Evolutionary conservation across 192 early-diverging fungal species (phyloP).

Genomic region (Rhizoclosmatium sp.): DNA sequence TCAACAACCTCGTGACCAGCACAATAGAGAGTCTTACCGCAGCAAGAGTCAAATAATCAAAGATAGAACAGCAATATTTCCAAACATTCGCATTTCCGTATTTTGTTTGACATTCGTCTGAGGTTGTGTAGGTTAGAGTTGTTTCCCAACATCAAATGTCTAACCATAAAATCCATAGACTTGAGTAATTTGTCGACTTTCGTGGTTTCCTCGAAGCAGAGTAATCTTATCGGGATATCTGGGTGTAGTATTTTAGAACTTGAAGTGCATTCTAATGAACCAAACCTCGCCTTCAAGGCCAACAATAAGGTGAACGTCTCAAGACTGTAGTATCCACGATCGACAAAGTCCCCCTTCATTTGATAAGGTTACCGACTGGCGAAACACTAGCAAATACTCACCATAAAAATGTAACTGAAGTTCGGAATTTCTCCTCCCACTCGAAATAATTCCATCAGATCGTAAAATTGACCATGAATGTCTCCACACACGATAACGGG

Average conservation of each 20-base stretch:
- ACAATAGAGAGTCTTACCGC: conserved; percentile 67
- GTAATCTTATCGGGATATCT: conserved; percentile 98
- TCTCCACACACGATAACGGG: conserved; percentile 95
- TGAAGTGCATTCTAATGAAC: background rate
- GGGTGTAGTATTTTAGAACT: conserved; percentile 26
- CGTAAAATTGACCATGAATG: conserved; percentile 98
- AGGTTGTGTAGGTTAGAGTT: background rate
- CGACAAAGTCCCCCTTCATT: conserved; percentile 94
- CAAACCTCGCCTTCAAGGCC: conserved; percentile 89
- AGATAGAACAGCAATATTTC: conserved; percentile 95
- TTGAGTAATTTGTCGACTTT: conserved; percentile 96
- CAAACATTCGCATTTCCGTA: conserved; percentile 96
- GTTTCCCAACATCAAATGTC: background rate
- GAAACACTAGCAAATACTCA: conserved; percentile 39
- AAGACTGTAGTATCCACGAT: conserved; percentile 96
- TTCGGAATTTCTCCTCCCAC: conserved; percentile 94
- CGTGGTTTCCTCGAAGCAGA: conserved; percentile 94
- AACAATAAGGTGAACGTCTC: conserved; percentile 95
- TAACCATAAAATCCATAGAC: conserved; percentile 95
- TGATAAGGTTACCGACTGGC: background rate
- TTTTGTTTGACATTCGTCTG: conserved; percentile 93
- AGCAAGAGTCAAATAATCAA: conserved; percentile 90
- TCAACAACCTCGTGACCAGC: background rate
- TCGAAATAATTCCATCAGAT: conserved; percentile 93
- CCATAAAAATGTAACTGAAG: conserved; percentile 99